These are phyloP conservation scores for Schwanniomyces yamadae DNA, from an alignment of 805 yeast species.

Conservation along the genomic window DNA sequence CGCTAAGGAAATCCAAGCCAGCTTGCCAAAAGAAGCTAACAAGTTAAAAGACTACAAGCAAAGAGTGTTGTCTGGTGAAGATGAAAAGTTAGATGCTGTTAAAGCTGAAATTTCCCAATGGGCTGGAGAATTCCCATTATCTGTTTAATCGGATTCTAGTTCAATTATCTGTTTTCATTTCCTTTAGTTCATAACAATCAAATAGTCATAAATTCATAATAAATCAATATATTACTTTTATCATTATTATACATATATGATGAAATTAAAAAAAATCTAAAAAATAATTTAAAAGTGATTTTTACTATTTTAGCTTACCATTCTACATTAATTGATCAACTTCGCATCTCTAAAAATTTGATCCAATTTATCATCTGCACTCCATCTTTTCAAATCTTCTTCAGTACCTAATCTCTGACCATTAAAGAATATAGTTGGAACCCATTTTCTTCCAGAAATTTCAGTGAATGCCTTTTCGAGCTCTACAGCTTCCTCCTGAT, in stretches of 20 bases:
- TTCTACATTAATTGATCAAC: constrained; percentile 8
- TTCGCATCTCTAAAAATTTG: constrained; percentile 29
- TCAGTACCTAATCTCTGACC: constrained; percentile 63
- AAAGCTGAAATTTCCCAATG: constrained; percentile 82
- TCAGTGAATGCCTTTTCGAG: constrained; percentile 57
- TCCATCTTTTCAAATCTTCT: constrained; percentile 41
- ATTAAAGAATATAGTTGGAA: constrained; percentile 64
- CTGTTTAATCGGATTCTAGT: constrained; percentile 23
- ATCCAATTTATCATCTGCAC: constrained; percentile 32
- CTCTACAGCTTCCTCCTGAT: constrained; percentile 48
- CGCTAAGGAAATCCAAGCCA: constrained; percentile 72
- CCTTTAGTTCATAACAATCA: constrained; percentile 4
- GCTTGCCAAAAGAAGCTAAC: constrained; percentile 89
- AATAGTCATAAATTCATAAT: background rate
- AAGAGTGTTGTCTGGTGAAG: constrained; percentile 68
- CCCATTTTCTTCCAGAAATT: constrained; percentile 62
- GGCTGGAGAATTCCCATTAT: constrained; percentile 83
- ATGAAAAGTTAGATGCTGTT: constrained; percentile 57
- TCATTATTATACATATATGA: background rate
- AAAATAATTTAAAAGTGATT: too few relatives aligned
- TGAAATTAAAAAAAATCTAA: too few relatives aligned
- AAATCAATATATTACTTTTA: constrained; percentile 3
- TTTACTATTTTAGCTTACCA: background rate
- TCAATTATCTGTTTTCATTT: too few relatives aligned
- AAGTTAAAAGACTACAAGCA: constrained; percentile 95